These are phyloP conservation scores for Rhamnella rubrinervis DNA, from an alignment of 331 rosid species.

Conservation along the genomic window DNA sequence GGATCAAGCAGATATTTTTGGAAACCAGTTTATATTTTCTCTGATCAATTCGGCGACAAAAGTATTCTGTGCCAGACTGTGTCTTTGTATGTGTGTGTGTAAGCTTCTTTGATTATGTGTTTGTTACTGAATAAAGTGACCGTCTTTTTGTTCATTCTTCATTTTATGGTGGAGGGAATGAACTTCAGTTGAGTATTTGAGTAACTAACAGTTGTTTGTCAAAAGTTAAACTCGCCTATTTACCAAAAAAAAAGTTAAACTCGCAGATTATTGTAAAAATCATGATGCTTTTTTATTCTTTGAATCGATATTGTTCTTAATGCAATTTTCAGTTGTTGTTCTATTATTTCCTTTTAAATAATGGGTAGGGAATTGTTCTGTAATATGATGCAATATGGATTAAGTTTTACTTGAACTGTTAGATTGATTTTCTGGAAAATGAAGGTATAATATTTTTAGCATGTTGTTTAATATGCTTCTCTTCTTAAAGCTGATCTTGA, in stretches of 20 bases:
- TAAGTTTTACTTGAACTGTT: neutral
- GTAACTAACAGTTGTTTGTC: too few relatives aligned
- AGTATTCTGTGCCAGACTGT: neutral
- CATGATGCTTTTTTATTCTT: neutral
- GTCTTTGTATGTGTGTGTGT: neutral
- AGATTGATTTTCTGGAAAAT: conserved; percentile 6
- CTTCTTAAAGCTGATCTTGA: conserved; percentile 22
- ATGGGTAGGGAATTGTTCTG: conserved; percentile 4
- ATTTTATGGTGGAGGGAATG: neutral
- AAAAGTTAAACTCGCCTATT: too few relatives aligned
- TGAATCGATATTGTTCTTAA: neutral
- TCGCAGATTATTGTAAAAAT: neutral
- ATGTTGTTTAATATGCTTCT: neutral
- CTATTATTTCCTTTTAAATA: neutral
- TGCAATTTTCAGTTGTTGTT: neutral
- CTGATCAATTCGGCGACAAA: neutral
- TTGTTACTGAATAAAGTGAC: neutral
- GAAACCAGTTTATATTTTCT: neutral
- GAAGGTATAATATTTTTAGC: neutral
- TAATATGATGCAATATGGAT: neutral
- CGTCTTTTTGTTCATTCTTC: neutral
- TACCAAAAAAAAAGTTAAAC: too few relatives aligned
- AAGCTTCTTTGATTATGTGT: neutral
- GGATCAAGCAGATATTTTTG: conserved; percentile 1
- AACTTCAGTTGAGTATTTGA: neutral